These are phyloP conservation scores for Polygonum maritimum DNA, from an alignment of 148 eudicot species.

Conservation along the genomic window DNA sequence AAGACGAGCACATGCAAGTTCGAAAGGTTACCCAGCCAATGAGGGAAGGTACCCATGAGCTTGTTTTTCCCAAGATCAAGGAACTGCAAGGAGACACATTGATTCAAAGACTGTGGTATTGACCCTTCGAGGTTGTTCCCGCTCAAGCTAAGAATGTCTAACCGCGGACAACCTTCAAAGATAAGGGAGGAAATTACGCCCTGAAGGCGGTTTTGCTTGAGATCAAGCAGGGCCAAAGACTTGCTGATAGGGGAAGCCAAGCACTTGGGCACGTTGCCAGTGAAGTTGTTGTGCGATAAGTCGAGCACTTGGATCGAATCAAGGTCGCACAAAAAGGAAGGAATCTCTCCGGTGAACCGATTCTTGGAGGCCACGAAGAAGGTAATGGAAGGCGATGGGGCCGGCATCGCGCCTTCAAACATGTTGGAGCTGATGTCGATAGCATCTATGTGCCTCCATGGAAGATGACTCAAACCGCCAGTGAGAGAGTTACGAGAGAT, in stretches of 20 bases:
- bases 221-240: neutral
- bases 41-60: conserved; percentile 10
- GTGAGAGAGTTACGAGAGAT: conserved; percentile 23
- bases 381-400: conserved; percentile 6
- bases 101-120: conserved; percentile 6
- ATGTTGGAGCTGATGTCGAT: conserved; percentile 21
- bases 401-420: conserved; percentile 23
- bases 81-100: neutral
- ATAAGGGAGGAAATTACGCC: neutral
- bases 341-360: conserved; percentile 13
- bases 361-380: conserved; percentile 15
- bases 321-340: neutral
- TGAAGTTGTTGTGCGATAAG: conserved; percentile 16
- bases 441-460: neutral
- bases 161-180: neutral
- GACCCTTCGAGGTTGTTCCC: conserved; percentile 6
- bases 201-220: conserved; percentile 4
- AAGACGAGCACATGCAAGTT: neutral
- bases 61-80: conserved; percentile 13
- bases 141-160: neutral
- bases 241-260: neutral
- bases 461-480: conserved; percentile 4
- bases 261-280: conserved; percentile 16
- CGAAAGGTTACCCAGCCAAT: conserved; percentile 6
- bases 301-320: neutral